Evolutionary conservation across 208 protist species (phyloP).

Genomic region (Trichomonas vaginalis): DNA sequence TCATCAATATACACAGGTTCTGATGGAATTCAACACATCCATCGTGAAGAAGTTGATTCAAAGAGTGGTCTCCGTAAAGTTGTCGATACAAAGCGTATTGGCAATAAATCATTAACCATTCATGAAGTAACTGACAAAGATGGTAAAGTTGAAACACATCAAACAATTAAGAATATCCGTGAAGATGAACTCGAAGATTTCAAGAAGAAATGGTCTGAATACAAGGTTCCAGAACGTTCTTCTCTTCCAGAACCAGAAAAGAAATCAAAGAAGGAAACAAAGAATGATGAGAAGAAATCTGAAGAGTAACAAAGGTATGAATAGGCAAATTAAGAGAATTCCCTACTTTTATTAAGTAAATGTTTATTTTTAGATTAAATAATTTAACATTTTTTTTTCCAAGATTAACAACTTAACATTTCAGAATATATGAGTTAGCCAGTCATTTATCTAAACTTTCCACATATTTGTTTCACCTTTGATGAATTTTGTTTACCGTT

Average conservation of each 20-base stretch:
- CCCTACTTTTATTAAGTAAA: too few species aligned
- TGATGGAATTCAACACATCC: background rate
- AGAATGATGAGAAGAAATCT: too few species aligned
- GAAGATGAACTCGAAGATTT: background rate
- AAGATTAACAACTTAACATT: too few species aligned
- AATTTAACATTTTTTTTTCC: too few species aligned
- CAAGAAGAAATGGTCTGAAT: background rate
- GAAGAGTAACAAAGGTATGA: too few species aligned
- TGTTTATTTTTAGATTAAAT: too few species aligned
- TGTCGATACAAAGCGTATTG: background rate
- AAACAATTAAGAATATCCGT: background rate
- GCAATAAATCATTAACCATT: background rate
- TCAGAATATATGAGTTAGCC: too few species aligned
- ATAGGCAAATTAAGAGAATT: too few species aligned
- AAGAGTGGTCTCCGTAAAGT: background rate
- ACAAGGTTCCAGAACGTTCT: background rate
- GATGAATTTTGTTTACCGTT: too few species aligned
- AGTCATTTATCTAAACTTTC: too few species aligned
- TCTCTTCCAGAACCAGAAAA: background rate
- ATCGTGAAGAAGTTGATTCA: background rate
- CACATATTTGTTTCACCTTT: too few species aligned
- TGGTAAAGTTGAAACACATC: background rate
- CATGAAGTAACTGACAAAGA: background rate
- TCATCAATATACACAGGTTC: background rate
- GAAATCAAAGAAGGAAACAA: too few species aligned